Percentiles rank a stretch among this genome's conserved stretches.
These are phyloP conservation scores for Inga oerstediana DNA, from an alignment of 306 rosid genomes.

Conservation along the genomic window DNA sequence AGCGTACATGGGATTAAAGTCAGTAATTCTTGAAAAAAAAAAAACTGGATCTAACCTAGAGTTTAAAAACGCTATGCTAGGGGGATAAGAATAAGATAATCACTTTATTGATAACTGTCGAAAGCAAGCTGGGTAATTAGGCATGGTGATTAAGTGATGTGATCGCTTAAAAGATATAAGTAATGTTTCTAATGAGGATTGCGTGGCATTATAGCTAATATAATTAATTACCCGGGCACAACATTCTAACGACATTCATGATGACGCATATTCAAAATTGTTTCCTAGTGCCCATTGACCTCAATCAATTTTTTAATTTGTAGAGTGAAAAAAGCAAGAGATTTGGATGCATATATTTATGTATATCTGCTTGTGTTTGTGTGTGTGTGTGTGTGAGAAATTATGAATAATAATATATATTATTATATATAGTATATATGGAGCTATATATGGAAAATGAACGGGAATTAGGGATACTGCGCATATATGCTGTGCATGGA, in stretches of 20 bases:
- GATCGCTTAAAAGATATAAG: background rate
- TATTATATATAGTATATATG: background rate
- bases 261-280: conserved; percentile 10
- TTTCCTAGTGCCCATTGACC: conserved; percentile 3
- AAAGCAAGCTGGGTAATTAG: background rate
- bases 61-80: background rate
- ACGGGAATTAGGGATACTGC: background rate
- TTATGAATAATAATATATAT: background rate
- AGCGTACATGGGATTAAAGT: background rate
- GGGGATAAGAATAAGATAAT: background rate
- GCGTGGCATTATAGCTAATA: background rate
- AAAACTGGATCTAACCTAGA: background rate
- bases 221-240: background rate
- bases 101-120: background rate
- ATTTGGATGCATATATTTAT: background rate
- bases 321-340: background rate
- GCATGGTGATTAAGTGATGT: conserved; percentile 26
- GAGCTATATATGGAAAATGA: background rate
- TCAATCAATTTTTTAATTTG: background rate
- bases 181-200: conserved; percentile 3
- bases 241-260: background rate
- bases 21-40: background rate
- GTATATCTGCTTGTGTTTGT: too few species aligned
- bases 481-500: conserved; percentile 3
- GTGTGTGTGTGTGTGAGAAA: background rate